Base-by-base conservation (phyloP, 768 basidiomycete genomes). In the Baorangia bicolor region DNA sequence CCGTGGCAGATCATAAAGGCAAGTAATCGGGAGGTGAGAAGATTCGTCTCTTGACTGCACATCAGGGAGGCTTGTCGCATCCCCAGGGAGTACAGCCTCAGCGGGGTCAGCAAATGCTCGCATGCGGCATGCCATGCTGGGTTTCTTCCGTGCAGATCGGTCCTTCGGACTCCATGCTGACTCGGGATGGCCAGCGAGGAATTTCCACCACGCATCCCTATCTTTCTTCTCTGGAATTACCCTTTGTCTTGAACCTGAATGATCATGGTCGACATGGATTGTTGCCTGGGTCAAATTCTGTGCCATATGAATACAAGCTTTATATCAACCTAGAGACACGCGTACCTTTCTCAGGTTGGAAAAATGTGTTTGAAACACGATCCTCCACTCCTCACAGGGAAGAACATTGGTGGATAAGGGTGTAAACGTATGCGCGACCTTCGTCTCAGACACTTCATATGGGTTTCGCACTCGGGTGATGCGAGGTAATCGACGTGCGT, bases 181-280 rank as follows among this genome's bases (percentile, higher is more conserved):
- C 64, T 83, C 81, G n/a, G 88, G 84, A 59, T 76, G 75, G 33
- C 90, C 91, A 42, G 82, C 74, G 6, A 93, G 71, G 60, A 85
- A 93, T 16, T 80, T 78, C 91, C 91, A 92, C 91, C 91, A 93
- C 18, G 76, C 70, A 58, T 90, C 87, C 52, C 91, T 78, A 55
- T 89, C 84, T 64, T 81, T 85, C 66, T 79, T 86, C 47, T 88
- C 85, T 25, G 90, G 90, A 57, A 90, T 79, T 39, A 78, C 53
- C 57, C 73, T 79, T 16, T 57, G 69, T 33, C 35, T 35, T 46
- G 58, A 28, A 35, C 47, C 40, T 11, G 52, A n/a, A 28, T 23
- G 53, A 49, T 56, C 38, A 2, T 45, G 39, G 42, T 56, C 46
- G 27, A 66, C 63, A 51, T 68, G 63, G 35, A 81, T 80, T 3